Evolutionary conservation across 129 eudicot genomes (phyloP).

Genomic region (Sambucus nigra): DNA sequence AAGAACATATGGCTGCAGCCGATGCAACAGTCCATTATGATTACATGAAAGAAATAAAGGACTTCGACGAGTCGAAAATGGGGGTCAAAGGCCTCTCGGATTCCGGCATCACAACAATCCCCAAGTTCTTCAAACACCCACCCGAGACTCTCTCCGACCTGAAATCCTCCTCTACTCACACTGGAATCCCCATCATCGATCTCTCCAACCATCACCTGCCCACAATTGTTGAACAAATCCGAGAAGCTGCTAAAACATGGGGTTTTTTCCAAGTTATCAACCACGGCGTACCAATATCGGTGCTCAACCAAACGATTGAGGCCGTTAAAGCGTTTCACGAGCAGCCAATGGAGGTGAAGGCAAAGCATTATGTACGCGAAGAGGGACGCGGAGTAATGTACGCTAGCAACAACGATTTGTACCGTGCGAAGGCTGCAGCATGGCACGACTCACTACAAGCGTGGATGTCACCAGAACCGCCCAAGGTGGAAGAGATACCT

Average conservation of each 20-base stretch:
- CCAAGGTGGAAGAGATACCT: conserved; percentile 11
- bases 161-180: neutral
- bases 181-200: conserved; percentile 17
- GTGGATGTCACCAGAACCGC: conserved; percentile 17
- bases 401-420: conserved; percentile 15
- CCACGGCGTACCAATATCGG: conserved; percentile 9
- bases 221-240: conserved; percentile 2
- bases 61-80: conserved; percentile 17
- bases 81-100: conserved; percentile 28
- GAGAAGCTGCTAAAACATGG: conserved; percentile 10
- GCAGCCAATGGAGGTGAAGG: conserved; percentile 14
- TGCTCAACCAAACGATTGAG: neutral
- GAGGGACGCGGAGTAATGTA: conserved; percentile 12
- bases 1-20: neutral
- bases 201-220: conserved; percentile 2
- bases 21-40: neutral
- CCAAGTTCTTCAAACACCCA: conserved; percentile 18
- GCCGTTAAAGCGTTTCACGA: conserved; percentile 16
- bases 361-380: conserved; percentile 6
- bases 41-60: conserved; percentile 10
- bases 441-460: conserved; percentile 16
- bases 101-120: conserved; percentile 20
- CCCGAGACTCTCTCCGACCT: conserved; percentile 5
- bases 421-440: conserved; percentile 9
- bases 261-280: conserved; percentile 24